These are phyloP conservation scores for Effrenium voratum DNA, from an alignment of 73 alveolate species.

Conservation along the genomic window DNA sequence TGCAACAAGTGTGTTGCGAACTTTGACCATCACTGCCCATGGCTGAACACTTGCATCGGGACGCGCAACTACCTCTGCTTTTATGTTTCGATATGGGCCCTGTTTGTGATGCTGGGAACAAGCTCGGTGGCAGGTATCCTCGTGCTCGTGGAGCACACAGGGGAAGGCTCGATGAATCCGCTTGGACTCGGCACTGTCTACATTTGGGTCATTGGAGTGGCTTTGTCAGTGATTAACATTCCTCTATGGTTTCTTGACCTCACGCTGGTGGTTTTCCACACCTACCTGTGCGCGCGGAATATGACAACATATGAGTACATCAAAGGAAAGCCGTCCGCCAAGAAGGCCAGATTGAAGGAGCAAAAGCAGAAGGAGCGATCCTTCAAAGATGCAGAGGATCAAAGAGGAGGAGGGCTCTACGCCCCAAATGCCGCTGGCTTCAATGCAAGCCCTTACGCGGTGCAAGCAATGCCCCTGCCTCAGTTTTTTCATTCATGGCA, in stretches of 20 bases:
- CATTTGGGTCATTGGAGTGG: slow-evolving; percentile 46
- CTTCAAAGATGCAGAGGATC: not conserved
- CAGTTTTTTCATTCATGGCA: too few species aligned
- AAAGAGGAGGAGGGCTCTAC: slow-evolving; percentile 6
- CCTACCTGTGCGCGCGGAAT: slow-evolving; percentile 24
- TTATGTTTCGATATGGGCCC: slow-evolving; percentile 41
- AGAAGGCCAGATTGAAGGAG: slow-evolving; percentile 4
- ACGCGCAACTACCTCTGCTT: slow-evolving; percentile 60
- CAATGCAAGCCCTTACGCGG: slow-evolving; percentile 17
- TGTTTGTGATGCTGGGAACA: slow-evolving; percentile 52
- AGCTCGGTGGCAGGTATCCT: slow-evolving; percentile 31
- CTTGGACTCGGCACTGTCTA: slow-evolving; percentile 38
- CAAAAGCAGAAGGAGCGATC: not conserved
- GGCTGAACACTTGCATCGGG: slow-evolving; percentile 94
- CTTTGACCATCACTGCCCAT: slow-evolving; percentile 94
- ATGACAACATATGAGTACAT: slow-evolving; percentile 79
- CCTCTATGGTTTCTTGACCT: slow-evolving; percentile 49
- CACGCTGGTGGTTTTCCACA: slow-evolving; percentile 69
- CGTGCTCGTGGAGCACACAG: slow-evolving; percentile 41
- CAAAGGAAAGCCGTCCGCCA: slow-evolving; percentile 57
- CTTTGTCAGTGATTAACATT: slow-evolving; percentile 28
- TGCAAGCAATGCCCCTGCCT: slow-evolving; percentile 32
- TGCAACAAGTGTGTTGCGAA: slow-evolving; percentile 96
- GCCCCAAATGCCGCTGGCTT: not conserved
- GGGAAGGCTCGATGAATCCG: not conserved